phyloP scores from a whole-genome alignment of 768 basidiomycete genomes.

The Amanita pseudoporphyria region DNA sequence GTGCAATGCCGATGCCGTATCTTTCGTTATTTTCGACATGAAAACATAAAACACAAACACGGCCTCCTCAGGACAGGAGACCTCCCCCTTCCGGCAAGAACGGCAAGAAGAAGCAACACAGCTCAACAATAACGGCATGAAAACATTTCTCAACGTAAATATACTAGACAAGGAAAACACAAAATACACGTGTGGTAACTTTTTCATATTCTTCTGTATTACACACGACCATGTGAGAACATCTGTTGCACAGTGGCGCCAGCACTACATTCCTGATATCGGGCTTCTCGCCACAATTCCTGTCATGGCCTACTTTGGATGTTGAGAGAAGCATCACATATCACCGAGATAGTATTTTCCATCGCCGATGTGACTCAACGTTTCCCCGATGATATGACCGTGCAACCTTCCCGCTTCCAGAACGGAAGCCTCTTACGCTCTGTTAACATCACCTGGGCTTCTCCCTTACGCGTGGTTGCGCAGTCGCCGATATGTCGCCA shows the following conservation, averaged over 20 bases:
- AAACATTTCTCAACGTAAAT: conserved; percentile 1
- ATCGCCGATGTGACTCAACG: background rate
- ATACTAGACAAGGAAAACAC: background rate
- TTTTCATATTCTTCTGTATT: background rate
- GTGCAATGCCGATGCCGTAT: too few species aligned
- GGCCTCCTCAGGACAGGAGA: background rate
- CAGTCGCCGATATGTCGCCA: background rate
- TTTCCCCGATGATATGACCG: background rate
- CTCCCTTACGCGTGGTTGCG: background rate
- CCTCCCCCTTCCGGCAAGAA: background rate
- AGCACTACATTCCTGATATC: background rate
- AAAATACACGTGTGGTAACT: background rate
- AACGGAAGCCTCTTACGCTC: background rate
- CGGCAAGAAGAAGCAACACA: background rate
- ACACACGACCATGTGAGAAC: background rate
- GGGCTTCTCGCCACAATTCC: background rate
- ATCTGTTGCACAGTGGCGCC: background rate
- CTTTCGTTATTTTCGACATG: background rate
- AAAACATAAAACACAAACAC: background rate
- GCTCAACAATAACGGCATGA: background rate
- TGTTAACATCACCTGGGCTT: background rate
- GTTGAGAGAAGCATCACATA: background rate
- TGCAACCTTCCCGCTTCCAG: background rate
- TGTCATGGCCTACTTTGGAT: conserved; percentile 1
- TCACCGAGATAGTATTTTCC: background rate